A percentile compares a stretch with the other conserved stretches of the same genome.
Evolutionary conservation across 331 rosid genomes (phyloP).

Genomic region (Malus hybrid): DNA sequence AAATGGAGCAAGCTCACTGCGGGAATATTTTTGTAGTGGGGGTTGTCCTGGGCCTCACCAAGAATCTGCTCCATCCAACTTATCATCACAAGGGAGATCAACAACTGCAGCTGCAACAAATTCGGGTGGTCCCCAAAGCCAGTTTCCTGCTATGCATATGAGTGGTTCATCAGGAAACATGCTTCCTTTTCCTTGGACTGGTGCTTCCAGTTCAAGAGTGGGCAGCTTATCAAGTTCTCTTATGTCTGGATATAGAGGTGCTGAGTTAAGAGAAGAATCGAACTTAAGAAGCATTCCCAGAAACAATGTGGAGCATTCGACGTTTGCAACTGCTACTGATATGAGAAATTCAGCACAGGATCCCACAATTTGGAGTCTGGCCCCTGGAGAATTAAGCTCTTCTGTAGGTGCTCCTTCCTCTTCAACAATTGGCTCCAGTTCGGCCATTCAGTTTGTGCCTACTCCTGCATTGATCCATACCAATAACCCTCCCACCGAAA

Average conservation of each 20-base stretch:
- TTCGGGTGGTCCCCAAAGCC: constrained; percentile 40
- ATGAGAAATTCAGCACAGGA: constrained; percentile 40
- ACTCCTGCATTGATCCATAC: constrained; percentile 49
- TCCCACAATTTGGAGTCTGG: constrained; percentile 41
- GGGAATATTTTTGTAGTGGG: constrained; percentile 38
- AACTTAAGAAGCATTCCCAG: constrained; percentile 38
- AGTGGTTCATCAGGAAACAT: constrained; percentile 11
- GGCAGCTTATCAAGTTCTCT: constrained; percentile 39
- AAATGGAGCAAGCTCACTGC: constrained; percentile 37
- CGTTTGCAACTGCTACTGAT: constrained; percentile 31
- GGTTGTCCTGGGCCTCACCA: constrained; percentile 29
- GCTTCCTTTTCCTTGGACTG: constrained; percentile 45
- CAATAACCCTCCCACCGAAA: constrained; percentile 41
- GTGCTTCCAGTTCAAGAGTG: constrained; percentile 45
- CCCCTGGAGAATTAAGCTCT: constrained; percentile 37
- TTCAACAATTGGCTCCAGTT: constrained; percentile 46
- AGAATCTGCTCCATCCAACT: constrained; percentile 44
- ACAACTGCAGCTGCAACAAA: constrained; percentile 40
- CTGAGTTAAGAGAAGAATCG: constrained; percentile 41
- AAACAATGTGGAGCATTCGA: constrained; percentile 36
- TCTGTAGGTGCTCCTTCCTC: constrained; percentile 51
- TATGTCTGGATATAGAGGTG: constrained; percentile 37
- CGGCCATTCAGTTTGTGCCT: constrained; percentile 36
- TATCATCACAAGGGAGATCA: constrained; percentile 51
- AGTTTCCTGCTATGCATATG: constrained; percentile 27